Evolutionary conservation across 805 yeast species (phyloP), one percentile per base, ranked within the genome.

Genomic region (Saturnispora dispora): DNA sequence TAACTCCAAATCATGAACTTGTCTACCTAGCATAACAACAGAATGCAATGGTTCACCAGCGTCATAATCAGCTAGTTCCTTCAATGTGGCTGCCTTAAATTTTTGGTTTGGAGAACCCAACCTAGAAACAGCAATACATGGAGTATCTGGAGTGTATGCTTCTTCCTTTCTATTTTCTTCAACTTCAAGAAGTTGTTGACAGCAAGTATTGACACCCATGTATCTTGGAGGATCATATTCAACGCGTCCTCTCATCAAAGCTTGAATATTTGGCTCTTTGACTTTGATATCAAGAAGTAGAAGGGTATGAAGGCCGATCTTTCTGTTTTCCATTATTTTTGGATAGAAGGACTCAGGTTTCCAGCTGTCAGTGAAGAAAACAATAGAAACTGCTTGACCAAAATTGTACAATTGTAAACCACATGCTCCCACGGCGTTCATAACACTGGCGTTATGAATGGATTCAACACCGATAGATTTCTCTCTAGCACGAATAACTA

Each of bases 341-440:
- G 83, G 78, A 67, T 91, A 93, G 73, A 95, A 91, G 40, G 95
- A 85, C 66, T 91, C 98, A 1, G 99, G 99, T 67, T 88, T 85
- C 98, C 99, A 91, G 53, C 73, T 71, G 20, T 91, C 98, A 27
- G 96, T 90, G 75, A 93, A 91, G 65, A 93, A 93, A 2, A 93
- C 98, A 65, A 93, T 73, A 1, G 96, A 88, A n/a, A 91, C 91
- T 10, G 98, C 89, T 71, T 93, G 98, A 9, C 99, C 99, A 69
- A 90, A 91, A 60, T 85, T 89, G 69, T 91, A 91, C 53, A 91
- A 74, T 68, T 91, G 99, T 57, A 93, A 76, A 22, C 99, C 99
- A 71, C 97, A 89, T 1, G 97, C 95, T 18, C 99, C 99, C 25
- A 91, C 96, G 0, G 98, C 99, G 64, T 91, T 91, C 96, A 93